Evolutionary conservation across 106 monocot genomes (phyloP).

Genomic region (Platanthera zijinensis): DNA sequence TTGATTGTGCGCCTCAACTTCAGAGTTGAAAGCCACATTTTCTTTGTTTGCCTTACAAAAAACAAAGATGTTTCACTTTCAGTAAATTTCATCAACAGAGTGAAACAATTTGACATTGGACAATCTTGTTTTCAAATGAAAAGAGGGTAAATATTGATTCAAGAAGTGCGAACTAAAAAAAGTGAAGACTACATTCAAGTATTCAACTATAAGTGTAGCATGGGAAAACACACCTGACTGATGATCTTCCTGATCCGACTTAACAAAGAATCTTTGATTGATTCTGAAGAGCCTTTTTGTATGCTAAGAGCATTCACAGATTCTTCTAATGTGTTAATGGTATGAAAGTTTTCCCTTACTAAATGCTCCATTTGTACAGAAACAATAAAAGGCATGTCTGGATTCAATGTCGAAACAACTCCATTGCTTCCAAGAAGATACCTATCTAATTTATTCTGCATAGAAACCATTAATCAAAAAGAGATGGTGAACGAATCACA

Average conservation of each 20-base stretch:
- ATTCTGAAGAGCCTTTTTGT: conserved; percentile 20
- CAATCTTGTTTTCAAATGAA: too few species aligned
- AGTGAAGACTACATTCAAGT: too few species aligned
- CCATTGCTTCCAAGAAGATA: conserved; percentile 36
- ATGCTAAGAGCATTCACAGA: conserved; percentile 17
- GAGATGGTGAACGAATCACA: too few species aligned
- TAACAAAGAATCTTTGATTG: conserved; percentile 31
- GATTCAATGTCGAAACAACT: conserved; percentile 3
- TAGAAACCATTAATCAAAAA: conserved; percentile 12
- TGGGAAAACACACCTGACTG: conserved; percentile 25
- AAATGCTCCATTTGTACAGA: conserved; percentile 45
- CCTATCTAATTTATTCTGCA: conserved; percentile 56
- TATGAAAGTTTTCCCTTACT: conserved; percentile 35
- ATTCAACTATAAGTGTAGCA: too few species aligned
- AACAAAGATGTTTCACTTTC: background rate
- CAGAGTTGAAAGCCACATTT: conserved; percentile 16
- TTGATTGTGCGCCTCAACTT: conserved; percentile 6
- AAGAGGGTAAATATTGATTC: too few species aligned
- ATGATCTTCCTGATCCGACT: conserved; percentile 38
- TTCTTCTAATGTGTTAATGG: conserved; percentile 27
- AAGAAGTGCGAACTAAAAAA: too few species aligned
- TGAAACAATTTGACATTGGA: too few species aligned
- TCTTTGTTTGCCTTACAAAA: conserved; percentile 29
- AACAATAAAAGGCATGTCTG: conserved; percentile 25
- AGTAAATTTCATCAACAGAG: background rate